Evolutionary conservation across 192 early-diverging fungal genomes (phyloP).

Genomic region (Mortierella antarctica): DNA sequence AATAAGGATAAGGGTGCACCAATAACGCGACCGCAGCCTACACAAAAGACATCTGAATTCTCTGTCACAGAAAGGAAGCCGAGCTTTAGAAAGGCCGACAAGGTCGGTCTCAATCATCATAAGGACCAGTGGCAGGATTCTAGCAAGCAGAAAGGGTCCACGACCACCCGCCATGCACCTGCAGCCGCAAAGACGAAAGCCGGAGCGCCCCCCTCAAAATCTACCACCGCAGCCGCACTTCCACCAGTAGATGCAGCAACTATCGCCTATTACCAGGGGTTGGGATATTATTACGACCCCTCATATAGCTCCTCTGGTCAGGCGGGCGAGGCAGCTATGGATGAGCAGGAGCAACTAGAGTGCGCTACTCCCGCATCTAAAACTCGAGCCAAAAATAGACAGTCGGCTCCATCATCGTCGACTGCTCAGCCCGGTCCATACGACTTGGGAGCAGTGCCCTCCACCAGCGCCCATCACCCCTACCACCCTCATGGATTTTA

Average conservation of each 20-base stretch:
- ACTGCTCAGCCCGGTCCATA: too few species aligned
- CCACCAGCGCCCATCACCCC: not conserved
- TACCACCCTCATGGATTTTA: conserved; percentile 16
- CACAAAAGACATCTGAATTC: not conserved
- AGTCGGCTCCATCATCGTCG: not conserved
- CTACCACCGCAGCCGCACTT: not conserved
- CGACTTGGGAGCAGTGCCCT: too few species aligned
- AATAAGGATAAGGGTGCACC: not conserved
- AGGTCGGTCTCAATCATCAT: conserved; percentile 27
- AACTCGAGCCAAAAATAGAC: conserved; percentile 7
- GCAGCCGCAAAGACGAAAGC: too few species aligned
- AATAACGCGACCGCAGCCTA: not conserved
- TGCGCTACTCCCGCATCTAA: not conserved
- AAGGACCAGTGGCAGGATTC: conserved; percentile 1
- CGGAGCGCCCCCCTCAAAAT: not conserved
- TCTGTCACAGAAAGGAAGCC: conserved; percentile 43
- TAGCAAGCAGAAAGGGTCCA: not conserved
- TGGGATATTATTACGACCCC: conserved; percentile 51
- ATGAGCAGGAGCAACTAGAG: conserved; percentile 16
- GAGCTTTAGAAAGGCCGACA: conserved; percentile 54
- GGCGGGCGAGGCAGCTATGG: not conserved
- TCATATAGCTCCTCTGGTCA: not conserved
- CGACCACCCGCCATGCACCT: too few species aligned
- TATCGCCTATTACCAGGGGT: conserved; percentile 36
- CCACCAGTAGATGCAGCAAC: conserved; percentile 32